Conservation (phyloP, 2,329 filamentous ascomycete species). For the Aspergillus nomiae region DNA sequence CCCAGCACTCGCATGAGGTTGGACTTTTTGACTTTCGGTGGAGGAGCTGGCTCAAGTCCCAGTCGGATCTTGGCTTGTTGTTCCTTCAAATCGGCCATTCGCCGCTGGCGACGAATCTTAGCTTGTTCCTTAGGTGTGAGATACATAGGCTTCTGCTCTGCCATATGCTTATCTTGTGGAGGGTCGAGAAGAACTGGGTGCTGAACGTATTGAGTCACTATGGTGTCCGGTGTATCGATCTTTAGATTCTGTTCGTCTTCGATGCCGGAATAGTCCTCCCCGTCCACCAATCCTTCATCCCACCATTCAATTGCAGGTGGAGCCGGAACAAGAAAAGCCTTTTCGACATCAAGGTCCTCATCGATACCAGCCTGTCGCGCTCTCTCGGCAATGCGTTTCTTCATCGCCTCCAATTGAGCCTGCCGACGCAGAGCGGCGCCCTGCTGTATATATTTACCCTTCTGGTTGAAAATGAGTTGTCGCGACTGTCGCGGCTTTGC, state of each 20-base stretch:
- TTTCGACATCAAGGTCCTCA: conserved; percentile 85
- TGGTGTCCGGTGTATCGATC: conserved; percentile 75
- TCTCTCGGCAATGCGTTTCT: conserved; percentile 84
- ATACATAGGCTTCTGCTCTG: conserved; percentile 84
- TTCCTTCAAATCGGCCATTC: conserved; percentile 93
- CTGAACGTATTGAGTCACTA: conserved; percentile 88
- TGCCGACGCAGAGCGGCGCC: conserved; percentile 86
- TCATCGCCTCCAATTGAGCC: conserved; percentile 88
- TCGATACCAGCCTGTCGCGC: conserved; percentile 91
- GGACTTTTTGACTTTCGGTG: conserved; percentile 94
- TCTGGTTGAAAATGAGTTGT: conserved; percentile 85
- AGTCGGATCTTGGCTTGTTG: conserved; percentile 94
- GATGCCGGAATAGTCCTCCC: conserved; percentile 72
- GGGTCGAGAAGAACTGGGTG: conserved; percentile 90
- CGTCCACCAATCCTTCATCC: conserved; percentile 84
- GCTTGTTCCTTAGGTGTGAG: conserved; percentile 88
- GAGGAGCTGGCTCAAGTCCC: conserved; percentile 83
- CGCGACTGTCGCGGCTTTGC: conserved; percentile 69
- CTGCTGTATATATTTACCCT: conserved; percentile 96
- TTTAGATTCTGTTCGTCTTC: conserved; percentile 68
- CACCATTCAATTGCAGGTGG: conserved; percentile 96
- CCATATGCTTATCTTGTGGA: conserved; percentile 81
- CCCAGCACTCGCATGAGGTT: conserved; percentile 98
- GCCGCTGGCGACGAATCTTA: conserved; percentile 83
- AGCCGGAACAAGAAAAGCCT: conserved; percentile 79